These are phyloP conservation scores for Lichtheimia ornata DNA, from an alignment of 371 early-diverging fungal species.

Conservation along the genomic window DNA sequence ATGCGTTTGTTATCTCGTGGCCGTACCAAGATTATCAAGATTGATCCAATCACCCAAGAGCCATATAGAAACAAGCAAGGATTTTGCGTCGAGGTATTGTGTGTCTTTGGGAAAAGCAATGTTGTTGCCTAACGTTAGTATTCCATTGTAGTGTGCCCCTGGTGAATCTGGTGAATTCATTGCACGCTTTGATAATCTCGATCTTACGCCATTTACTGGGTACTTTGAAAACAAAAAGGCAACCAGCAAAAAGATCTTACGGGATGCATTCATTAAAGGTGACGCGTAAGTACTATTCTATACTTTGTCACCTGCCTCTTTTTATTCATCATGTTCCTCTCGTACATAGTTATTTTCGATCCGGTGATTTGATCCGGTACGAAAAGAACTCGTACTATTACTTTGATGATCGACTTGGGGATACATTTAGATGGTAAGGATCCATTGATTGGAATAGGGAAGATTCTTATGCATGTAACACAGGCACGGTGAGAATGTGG, in stretches of 20 bases:
- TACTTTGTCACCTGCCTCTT: not conserved
- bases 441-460: not conserved
- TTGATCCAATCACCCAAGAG: slow-evolving; percentile 42
- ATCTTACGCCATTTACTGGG: slow-evolving; percentile 24
- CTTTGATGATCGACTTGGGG: slow-evolving; percentile 76
- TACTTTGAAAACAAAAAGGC: slow-evolving; percentile 44
- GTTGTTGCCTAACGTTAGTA: too few relatives aligned
- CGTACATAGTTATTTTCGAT: slow-evolving; percentile 36
- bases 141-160: slow-evolving; percentile 22
- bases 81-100: slow-evolving; percentile 35
- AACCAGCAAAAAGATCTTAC: slow-evolving; percentile 51
- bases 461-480: too few relatives aligned
- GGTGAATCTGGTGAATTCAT: slow-evolving; percentile 21
- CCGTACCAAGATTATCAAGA: slow-evolving; percentile 24
- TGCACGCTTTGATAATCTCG: slow-evolving; percentile 36
- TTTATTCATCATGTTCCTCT: not conserved
- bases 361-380: slow-evolving; percentile 63
- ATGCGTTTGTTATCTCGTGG: slow-evolving; percentile 15
- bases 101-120: too few relatives aligned
- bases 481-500: slow-evolving; percentile 56
- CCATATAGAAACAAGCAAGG: slow-evolving; percentile 33
- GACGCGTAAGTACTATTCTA: slow-evolving; percentile 14
- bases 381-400: slow-evolving; percentile 62
- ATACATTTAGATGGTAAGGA: slow-evolving; percentile 68
- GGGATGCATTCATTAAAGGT: slow-evolving; percentile 26